Evolutionary conservation across 129 eudicot genomes (phyloP), one percentile per base, ranked within the genome.

Genomic region (Sambucus nigra): DNA sequence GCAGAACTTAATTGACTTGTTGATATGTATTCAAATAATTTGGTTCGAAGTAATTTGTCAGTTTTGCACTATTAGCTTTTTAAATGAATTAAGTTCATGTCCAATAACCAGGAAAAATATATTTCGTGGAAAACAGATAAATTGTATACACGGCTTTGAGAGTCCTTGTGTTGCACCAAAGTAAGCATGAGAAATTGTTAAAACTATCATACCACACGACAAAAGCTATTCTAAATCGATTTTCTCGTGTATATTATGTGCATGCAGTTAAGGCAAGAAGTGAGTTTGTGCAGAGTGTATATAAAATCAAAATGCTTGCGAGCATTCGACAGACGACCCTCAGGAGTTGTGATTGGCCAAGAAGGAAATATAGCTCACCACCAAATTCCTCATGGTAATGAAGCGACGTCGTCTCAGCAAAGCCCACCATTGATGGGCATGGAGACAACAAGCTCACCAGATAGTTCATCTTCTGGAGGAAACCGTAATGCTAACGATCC

Each of bases 271-370:
- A 60, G 73, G 61, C 73, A 64, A 32, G 88, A 84, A 23, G 28
- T 73, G 19, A 84, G 84, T 50, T 53, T 84, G 51, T 84, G 94
- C 40, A 65, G 94, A 47, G 80, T 84, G 39, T 84, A 84, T 59
- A 31, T 51, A 20, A 76, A 61, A 67, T 62, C 81, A 39, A 76
- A 76, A 41, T 56, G 66, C 46, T 26, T 70, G 27, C 64, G 94
- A 16, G 74, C 80, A 39, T 84, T 79, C 45, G 94, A 84, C 38
- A 73, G 85, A 60, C 63, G 85, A 20, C 85, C 85, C 11, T 53
- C 70, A 0, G 69, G 63, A 57, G 53, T 47, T 15, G 28, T 12
- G 28, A 59, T 38, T 10, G 59, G 25, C 31, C n/a, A n/a, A n/a
- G 53, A 52, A 50, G 47, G 52, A 39, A 21, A 19, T 64, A 25